Evolutionary conservation across 1,139 yeast species (phyloP), one percentile per base, ranked within the genome.

Genomic region (Saccharomyces hybrid): DNA sequence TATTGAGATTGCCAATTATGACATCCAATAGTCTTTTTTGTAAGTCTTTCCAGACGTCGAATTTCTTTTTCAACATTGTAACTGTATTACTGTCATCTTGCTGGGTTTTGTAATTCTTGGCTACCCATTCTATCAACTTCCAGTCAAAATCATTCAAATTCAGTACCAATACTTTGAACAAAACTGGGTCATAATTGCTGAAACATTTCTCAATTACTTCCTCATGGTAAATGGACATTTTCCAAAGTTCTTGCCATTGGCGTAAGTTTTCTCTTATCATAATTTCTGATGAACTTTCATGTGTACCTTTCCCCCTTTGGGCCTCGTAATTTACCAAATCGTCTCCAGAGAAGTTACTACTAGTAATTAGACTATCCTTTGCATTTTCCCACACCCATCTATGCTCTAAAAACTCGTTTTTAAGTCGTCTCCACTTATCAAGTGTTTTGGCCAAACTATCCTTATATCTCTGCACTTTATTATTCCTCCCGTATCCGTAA

Each of bases 341-440:
- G 9, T 49, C 50, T 14, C 57, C 54, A n/a, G 16, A 26, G 42
- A 64, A 64, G 48, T 63, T 63, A 3, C 57, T 46, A 48, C 67
- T 63, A 29, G 60, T 60, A 8, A 64, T 64, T 31, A 64, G 29
- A 19, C 47, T 34, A 28, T 19, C 27, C 5, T 34, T 54, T 14
- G 56, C 55, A 41, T 48, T 48, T 31, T 58, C 55, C 67, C 68
- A 66, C n/a, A 57, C 29, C 53, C 53, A 51, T 31, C 55, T 57
- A 69, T 73, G 70, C 28, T 67, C 72, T 28, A 70, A 55, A 38
- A 71, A 63, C 29, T 62, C 56, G 31, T 62, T 67, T 50, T 71
- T 70, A 23, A 71, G 57, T 11, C 60, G 63, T 6, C 62, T 67
- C 28, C 62, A 59, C 50, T 41, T 19, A 57, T 47, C 23, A 54